Conservation (phyloP, 768 basidiomycete genomes). For the Fistulinella prunicolor region DNA sequence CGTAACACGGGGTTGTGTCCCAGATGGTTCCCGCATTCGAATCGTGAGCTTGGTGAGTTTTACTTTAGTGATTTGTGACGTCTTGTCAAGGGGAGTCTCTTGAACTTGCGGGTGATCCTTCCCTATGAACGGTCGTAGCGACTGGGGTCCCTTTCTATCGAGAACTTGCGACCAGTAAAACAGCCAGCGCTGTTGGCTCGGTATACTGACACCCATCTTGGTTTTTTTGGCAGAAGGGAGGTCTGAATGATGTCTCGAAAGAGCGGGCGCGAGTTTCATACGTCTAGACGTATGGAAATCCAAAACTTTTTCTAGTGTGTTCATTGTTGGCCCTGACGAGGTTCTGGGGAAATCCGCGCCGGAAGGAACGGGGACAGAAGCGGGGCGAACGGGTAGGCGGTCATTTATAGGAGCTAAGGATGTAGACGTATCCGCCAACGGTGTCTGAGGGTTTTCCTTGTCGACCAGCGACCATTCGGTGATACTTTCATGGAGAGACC, state of each 20-base stretch:
- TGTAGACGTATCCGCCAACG: background rate
- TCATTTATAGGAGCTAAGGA: background rate
- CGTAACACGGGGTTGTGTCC: slow-evolving; percentile 49
- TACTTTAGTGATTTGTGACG: slow-evolving; percentile 40
- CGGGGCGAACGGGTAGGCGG: background rate
- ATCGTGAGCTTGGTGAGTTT: slow-evolving; percentile 55
- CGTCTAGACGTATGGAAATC: slow-evolving; percentile 66
- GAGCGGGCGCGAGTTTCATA: slow-evolving; percentile 46
- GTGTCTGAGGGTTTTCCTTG: slow-evolving; percentile 19
- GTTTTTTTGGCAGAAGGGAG: slow-evolving; percentile 28
- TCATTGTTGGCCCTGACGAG: slow-evolving; percentile 21
- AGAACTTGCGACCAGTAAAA: slow-evolving; percentile 75
- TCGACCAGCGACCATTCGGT: slow-evolving; percentile 20
- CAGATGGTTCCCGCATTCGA: slow-evolving; percentile 56
- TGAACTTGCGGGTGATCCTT: slow-evolving; percentile 3
- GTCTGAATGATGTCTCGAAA: slow-evolving; percentile 6
- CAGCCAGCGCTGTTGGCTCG: slow-evolving; percentile 76
- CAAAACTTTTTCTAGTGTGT: slow-evolving; percentile 53
- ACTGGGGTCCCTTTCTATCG: slow-evolving; percentile 49
- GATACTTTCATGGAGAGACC: slow-evolving; percentile 14
- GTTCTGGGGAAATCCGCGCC: slow-evolving; percentile 9
- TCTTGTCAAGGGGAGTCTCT: slow-evolving; percentile 5
- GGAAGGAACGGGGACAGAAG: slow-evolving; percentile 2
- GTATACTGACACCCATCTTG: slow-evolving; percentile 71
- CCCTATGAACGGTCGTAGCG: slow-evolving; percentile 40